Percentiles rank a stretch among this genome's conserved stretches.
These are phyloP conservation scores for Hexamita inflata DNA, from an alignment of 208 protist species.

Conservation along the genomic window DNA sequence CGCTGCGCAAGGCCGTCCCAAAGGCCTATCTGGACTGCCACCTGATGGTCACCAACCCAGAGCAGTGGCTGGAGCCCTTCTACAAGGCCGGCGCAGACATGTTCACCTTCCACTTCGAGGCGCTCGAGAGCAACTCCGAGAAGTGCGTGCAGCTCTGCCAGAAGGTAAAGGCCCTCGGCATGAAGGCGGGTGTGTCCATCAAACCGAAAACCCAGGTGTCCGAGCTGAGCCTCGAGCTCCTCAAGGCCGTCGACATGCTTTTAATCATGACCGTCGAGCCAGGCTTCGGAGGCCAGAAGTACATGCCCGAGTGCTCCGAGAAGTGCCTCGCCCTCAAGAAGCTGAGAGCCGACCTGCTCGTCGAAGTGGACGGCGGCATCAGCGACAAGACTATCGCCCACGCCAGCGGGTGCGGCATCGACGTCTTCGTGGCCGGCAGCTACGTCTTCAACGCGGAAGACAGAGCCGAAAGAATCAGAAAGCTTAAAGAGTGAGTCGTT, in stretches of 20 bases:
- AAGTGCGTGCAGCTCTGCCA: conserved; percentile 53
- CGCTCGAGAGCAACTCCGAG: conserved; percentile 37
- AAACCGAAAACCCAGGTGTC: conserved; percentile 58
- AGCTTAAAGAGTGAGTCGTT: no score
- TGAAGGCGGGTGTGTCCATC: conserved; percentile 74
- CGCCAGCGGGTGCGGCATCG: conserved; percentile 77
- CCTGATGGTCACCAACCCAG: conserved; percentile 53
- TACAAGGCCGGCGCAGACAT: conserved; percentile 64
- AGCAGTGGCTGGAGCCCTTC: conserved; percentile 60
- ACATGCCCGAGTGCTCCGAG: conserved; percentile 82
- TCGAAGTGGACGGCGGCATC: conserved; percentile 94
- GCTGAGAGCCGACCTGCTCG: conserved; percentile 67
- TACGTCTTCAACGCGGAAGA: conserved; percentile 66
- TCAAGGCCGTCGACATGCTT: conserved; percentile 71
- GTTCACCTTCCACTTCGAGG: conserved; percentile 82
- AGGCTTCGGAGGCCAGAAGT: conserved; percentile 93
- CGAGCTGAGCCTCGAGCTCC: conserved; percentile 45
- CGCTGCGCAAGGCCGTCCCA: conserved; percentile 28
- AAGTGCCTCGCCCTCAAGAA: conserved; percentile 73
- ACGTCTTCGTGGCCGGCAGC: conserved; percentile 91
- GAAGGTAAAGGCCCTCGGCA: conserved; percentile 51
- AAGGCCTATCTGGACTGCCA: conserved; percentile 49
- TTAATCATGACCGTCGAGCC: conserved; percentile 79
- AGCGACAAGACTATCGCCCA: conserved; percentile 67
- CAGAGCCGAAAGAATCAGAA: not conserved